These are phyloP conservation scores for Leccinum barrowsii DNA, from an alignment of 768 basidiomycete species.

Conservation along the genomic window DNA sequence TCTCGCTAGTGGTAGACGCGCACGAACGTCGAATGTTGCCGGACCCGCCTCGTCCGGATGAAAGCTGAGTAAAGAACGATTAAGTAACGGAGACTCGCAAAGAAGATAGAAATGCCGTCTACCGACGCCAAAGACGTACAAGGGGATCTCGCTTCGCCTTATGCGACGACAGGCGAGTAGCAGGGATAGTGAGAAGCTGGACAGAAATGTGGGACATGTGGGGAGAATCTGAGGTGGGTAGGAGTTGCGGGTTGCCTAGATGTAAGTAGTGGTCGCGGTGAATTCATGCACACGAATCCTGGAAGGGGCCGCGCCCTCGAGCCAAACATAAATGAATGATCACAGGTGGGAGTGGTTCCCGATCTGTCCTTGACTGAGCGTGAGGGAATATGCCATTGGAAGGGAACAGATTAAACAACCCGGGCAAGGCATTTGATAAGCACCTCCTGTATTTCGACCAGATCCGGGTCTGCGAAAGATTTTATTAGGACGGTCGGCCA, in stretches of 20 bases:
- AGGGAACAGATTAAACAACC: not conserved
- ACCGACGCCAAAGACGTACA: conserved; percentile 14
- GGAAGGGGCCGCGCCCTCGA: not conserved
- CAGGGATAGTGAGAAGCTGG: not conserved
- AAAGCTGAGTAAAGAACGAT: conserved; percentile 7
- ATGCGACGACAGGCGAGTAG: not conserved
- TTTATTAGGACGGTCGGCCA: conserved; percentile 1
- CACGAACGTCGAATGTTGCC: conserved; percentile 15
- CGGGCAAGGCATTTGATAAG: conserved; percentile 17
- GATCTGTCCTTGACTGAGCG: not conserved
- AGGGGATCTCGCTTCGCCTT: conserved; percentile 6
- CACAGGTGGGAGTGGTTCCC: conserved; percentile 2
- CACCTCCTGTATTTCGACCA: not conserved
- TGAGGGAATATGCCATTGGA: not conserved
- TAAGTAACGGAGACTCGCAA: not conserved
- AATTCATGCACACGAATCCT: not conserved
- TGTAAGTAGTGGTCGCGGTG: not conserved
- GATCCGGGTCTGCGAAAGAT: conserved; percentile 2
- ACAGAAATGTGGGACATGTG: conserved; percentile 12
- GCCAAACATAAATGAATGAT: conserved; percentile 18
- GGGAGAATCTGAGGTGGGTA: not conserved
- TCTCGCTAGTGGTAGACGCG: not conserved
- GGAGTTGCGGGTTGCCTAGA: not conserved
- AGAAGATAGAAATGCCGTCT: not conserved
- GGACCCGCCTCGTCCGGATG: conserved; percentile 24